phyloP scores from a whole-genome alignment of 2,329 filamentous ascomycete genomes.

The Aspergillus sp. region DNA sequence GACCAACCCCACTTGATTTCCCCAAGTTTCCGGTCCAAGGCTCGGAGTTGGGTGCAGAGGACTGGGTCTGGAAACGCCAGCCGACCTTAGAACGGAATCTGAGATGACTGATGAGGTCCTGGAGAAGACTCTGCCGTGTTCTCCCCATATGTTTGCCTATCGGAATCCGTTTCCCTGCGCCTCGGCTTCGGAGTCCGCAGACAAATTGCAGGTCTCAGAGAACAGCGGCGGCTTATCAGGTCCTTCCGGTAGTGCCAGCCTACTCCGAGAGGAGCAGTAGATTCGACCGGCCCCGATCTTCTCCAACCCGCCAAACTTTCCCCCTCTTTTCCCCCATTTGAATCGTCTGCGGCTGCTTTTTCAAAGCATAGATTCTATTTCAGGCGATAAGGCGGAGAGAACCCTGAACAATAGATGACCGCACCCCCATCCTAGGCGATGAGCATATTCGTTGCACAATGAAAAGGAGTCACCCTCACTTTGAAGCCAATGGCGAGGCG shows the following conservation, averaged over 20 bases:
- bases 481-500: slow-evolving; percentile 37
- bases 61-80: too few relatives aligned
- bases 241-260: neutral
- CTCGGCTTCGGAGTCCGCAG: slow-evolving; percentile 6
- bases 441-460: slow-evolving; percentile 25
- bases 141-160: neutral
- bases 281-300: neutral
- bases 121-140: neutral
- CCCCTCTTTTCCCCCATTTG: slow-evolving; percentile 2
- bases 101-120: neutral
- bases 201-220: slow-evolving; percentile 9
- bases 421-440: slow-evolving; percentile 22
- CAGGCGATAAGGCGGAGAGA: neutral
- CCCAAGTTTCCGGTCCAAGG: slow-evolving; percentile 8
- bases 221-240: neutral
- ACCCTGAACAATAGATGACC: slow-evolving; percentile 9
- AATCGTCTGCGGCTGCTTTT: neutral
- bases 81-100: too few relatives aligned
- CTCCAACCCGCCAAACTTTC: neutral
- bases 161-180: neutral
- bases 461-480: slow-evolving; percentile 41
- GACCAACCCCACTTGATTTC: slow-evolving; percentile 18
- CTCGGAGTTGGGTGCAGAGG: neutral
- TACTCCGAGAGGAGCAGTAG: neutral
- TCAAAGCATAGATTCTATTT: neutral